Evolutionary conservation across 1,284 basidiomycete species (phyloP).

Genomic region (Coriolopsis trogii): DNA sequence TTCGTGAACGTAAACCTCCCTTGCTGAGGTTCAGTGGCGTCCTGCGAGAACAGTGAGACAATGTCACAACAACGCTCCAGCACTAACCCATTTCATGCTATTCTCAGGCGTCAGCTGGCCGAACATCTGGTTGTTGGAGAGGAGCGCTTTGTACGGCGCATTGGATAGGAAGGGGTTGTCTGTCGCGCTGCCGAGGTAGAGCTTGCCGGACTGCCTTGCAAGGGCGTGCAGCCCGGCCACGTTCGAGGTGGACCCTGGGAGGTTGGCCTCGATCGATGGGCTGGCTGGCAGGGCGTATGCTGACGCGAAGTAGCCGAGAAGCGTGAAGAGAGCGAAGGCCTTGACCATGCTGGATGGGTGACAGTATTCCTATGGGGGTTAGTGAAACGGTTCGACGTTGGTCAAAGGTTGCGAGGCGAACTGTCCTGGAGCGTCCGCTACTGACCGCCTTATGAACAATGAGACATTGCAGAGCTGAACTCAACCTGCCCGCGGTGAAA

Average conservation of each 20-base stretch:
- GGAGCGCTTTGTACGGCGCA: slow-evolving; percentile 42
- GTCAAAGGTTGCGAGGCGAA: background rate
- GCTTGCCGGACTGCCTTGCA: slow-evolving; percentile 52
- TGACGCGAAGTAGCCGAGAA: slow-evolving; percentile 3
- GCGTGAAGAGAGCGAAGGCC: slow-evolving; percentile 6
- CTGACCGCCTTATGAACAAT: background rate
- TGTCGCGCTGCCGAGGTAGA: slow-evolving; percentile 64
- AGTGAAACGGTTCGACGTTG: background rate
- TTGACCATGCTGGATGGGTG: slow-evolving; percentile 6
- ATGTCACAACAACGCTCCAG: too few species aligned
- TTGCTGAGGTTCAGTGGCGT: slow-evolving; percentile 54
- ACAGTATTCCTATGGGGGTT: too few species aligned
- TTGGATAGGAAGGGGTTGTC: slow-evolving; percentile 58
- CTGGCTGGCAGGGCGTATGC: slow-evolving; percentile 12
- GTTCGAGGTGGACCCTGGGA: slow-evolving; percentile 29
- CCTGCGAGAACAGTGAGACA: slow-evolving; percentile 41
- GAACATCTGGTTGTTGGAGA: slow-evolving; percentile 49
- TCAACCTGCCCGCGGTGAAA: background rate
- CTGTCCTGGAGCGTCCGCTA: background rate
- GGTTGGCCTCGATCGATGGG: slow-evolving; percentile 19
- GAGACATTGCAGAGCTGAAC: background rate
- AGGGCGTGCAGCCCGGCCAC: slow-evolving; percentile 39
- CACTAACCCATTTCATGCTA: slow-evolving; percentile 57
- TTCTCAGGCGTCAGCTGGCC: slow-evolving; percentile 56
- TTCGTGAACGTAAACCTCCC: slow-evolving; percentile 49